phyloP scores from a whole-genome alignment of 1,284 basidiomycete species.

The Ustilago hordei region DNA sequence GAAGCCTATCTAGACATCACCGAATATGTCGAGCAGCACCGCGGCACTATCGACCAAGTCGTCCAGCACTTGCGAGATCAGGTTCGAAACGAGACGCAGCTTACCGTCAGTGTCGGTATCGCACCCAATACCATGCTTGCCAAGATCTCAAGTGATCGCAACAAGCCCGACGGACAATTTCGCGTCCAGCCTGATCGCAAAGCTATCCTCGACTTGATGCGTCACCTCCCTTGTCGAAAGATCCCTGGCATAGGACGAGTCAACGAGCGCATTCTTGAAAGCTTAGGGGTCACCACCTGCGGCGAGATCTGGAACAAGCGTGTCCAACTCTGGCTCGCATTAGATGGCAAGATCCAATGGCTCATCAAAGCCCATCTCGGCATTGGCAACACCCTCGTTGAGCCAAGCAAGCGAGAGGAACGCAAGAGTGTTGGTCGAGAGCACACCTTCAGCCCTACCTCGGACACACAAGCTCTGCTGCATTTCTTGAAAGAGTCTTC shows the following conservation, averaged over 20 bases:
- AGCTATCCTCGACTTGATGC: constrained; percentile 61
- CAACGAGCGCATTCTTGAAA: constrained; percentile 64
- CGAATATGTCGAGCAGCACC: constrained; percentile 78
- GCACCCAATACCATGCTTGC: constrained; percentile 74
- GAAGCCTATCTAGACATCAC: constrained; percentile 83
- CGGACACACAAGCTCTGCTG: constrained; percentile 40
- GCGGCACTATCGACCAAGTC: constrained; percentile 78
- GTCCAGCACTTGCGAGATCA: constrained; percentile 72
- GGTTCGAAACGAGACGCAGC: constrained; percentile 69
- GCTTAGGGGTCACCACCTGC: constrained; percentile 61
- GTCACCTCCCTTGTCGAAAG: constrained; percentile 60
- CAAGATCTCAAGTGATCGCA: constrained; percentile 90
- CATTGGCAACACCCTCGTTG: constrained; percentile 57
- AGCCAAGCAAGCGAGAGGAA: constrained; percentile 59
- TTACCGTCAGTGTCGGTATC: constrained; percentile 87
- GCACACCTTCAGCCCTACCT: constrained; percentile 64
- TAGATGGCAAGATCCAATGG: constrained; percentile 59
- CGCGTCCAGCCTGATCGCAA: constrained; percentile 52
- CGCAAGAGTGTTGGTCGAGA: constrained; percentile 67
- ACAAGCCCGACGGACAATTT: constrained; percentile 67
- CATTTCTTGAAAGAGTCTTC: constrained; percentile 54
- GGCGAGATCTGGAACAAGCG: constrained; percentile 63
- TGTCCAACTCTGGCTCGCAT: constrained; percentile 59
- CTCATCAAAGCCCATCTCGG: constrained; percentile 63
- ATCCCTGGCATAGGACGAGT: constrained; percentile 67